These are phyloP conservation scores for Claviceps sorghi DNA, from an alignment of 2,329 filamentous ascomycete species.

Conservation along the genomic window DNA sequence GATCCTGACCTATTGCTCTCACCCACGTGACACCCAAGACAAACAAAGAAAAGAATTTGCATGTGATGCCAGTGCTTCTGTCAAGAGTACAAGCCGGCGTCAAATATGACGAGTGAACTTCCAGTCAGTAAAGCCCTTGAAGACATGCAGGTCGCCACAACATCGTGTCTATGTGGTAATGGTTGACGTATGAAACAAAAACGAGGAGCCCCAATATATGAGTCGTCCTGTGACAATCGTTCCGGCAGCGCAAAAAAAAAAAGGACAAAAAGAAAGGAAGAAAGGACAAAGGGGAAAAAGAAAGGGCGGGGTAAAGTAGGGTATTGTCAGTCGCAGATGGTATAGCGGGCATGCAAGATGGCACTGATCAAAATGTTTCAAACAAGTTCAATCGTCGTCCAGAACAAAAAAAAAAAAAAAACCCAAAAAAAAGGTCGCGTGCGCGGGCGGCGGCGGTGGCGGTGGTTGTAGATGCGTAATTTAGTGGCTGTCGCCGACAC, in stretches of 20 bases:
- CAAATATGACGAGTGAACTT: not conserved
- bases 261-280: not conserved
- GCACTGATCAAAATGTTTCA: not conserved
- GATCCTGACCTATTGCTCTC: not conserved
- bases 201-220: not conserved
- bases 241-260: not conserved
- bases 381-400: not conserved
- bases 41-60: not conserved
- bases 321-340: not conserved
- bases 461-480: not conserved
- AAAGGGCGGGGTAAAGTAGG: not conserved
- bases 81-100: conserved; percentile 1
- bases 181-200: not conserved
- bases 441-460: not conserved
- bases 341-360: not conserved
- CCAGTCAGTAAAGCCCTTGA: conserved; percentile 2
- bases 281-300: not conserved
- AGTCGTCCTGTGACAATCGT: not conserved
- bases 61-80: not conserved
- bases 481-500: conserved; percentile 36
- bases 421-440: not conserved
- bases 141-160: conserved; percentile 14
- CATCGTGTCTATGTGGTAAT: conserved; percentile 16
- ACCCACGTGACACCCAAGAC: not conserved
- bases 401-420: not conserved